Evolutionary conservation across 306 rosid genomes (phyloP).

Genomic region (Cercis canadensis): DNA sequence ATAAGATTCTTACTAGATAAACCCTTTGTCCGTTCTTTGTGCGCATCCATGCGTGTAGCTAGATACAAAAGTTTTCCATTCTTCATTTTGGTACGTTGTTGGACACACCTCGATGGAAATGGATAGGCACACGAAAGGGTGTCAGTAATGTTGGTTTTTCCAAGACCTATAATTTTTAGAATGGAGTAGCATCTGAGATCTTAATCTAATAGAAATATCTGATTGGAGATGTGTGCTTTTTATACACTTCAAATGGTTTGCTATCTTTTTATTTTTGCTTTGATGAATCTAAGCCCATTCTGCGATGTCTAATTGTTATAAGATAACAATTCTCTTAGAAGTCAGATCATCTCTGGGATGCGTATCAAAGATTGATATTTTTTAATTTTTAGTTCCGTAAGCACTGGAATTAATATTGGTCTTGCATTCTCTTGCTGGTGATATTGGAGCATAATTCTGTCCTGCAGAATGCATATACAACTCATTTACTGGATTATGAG

Average conservation of each 20-base stretch:
- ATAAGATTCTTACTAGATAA: conserved; percentile 4
- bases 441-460: conserved; percentile 21
- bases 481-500: not conserved
- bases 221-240: conserved; percentile 6
- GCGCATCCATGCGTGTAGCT: conserved; percentile 7
- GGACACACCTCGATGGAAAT: too few relatives aligned
- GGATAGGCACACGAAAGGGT: not conserved
- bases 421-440: conserved; percentile 24
- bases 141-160: conserved; percentile 8
- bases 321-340: conserved; percentile 1
- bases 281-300: not conserved
- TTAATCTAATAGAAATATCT: not conserved
- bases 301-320: not conserved
- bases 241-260: conserved; percentile 17
- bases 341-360: not conserved
- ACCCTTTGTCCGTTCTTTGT: not conserved
- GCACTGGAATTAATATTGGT: not conserved
- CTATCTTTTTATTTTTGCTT: not conserved
- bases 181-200: conserved; percentile 8
- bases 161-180: not conserved
- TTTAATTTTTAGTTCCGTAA: conserved; percentile 9
- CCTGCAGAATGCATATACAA: not conserved
- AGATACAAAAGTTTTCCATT: conserved; percentile 10
- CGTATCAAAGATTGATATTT: not conserved
- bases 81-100: too few relatives aligned